These are phyloP conservation scores for Diversispora eburnea DNA, from an alignment of 192 early-diverging fungal species.

Conservation along the genomic window DNA sequence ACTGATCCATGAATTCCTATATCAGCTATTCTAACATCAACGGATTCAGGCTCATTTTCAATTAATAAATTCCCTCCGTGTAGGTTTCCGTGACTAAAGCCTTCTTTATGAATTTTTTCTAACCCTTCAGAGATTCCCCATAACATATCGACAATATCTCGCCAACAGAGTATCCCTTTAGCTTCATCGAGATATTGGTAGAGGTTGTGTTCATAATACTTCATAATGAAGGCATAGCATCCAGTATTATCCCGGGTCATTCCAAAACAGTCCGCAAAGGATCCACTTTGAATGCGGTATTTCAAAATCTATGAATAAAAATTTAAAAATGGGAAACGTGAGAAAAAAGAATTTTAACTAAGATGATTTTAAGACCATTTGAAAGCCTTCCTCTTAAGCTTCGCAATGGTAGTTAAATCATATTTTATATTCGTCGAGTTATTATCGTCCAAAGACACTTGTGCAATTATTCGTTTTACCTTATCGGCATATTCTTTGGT, in stretches of 20 bases:
- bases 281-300: neutral
- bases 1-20: neutral
- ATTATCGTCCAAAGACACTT: no score
- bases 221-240: neutral
- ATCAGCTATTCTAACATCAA: slow-evolving; percentile 9
- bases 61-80: slow-evolving; percentile 17
- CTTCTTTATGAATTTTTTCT: neutral
- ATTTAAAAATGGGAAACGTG: neutral
- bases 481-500: neutral
- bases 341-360: neutral
- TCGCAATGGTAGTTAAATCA: no score
- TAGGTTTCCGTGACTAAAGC: neutral
- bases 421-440: no score
- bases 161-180: neutral
- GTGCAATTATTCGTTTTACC: neutral
- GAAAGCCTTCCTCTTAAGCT: neutral
- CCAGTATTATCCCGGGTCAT: slow-evolving; percentile 8
- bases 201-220: neutral
- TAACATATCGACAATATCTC: neutral
- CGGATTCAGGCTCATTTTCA: neutral
- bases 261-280: neutral
- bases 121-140: slow-evolving; percentile 1
- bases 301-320: neutral
- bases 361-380: neutral
- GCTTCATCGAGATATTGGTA: neutral